Evolutionary conservation across 495 filamentous ascomycete genomes (phyloP), one percentile per base, ranked within the genome.

Genomic region (Aspergillus panamensis): DNA sequence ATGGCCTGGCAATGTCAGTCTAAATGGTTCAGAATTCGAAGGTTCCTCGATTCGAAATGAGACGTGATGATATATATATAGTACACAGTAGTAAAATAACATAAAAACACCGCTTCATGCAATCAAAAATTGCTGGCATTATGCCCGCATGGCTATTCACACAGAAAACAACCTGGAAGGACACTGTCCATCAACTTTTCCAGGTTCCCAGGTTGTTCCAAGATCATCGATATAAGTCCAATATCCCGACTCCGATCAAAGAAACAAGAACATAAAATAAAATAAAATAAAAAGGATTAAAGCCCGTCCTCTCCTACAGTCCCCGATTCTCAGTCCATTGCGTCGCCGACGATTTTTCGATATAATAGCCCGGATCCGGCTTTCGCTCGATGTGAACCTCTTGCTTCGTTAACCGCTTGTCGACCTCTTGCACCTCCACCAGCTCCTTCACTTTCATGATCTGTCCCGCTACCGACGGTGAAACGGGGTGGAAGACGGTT

Each of bases 401-500:
- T 56, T 80, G 75, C 67, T 86, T 85, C 17, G 84, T 87, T 67
- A 92, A 69, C n/a, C 82, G 66, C 53, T 70, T 65, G 14, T 89
- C 89, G 39, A 96, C 91, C 73, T 97, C 94, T 39, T 84, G 75
- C 21, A 99, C 93, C 12, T 82, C 79, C 6, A 99, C 88, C 56
- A 99, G 79, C 72, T 99, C 95, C 74, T 99, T 99, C 48, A 99
- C 92, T 71, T 89, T 91, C 84, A 97, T 89, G 72, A 99, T 94
- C 76, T 96, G 91, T 73, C 95, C 95, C 4, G 95, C 95, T 53
- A 89, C 82, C 59, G 92, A 85, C 16, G 84, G 81, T 29, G 84
- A 83, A 54, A 96, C 94, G 32, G 89, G 87, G 69, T 96, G 87
- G 81, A 96, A 99, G 62, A 97, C 95, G 57, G 89, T 93, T 59